Percentiles rank a stretch among this genome's conserved stretches.
phyloP scores from a whole-genome alignment of 108 stramenopile genomes.

The Skeletonema grethae region DNA sequence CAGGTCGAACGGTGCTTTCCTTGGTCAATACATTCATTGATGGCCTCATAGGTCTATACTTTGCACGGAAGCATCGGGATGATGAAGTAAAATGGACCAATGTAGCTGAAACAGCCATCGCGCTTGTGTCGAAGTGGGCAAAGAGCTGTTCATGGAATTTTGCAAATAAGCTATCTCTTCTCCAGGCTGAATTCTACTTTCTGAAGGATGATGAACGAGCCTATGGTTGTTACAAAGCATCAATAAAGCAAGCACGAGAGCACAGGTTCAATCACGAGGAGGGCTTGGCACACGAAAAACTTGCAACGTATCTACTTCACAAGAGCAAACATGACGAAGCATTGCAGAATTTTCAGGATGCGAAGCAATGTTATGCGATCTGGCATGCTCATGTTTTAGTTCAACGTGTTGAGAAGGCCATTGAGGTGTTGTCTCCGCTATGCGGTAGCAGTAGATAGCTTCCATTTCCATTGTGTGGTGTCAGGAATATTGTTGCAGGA shows the following conservation, averaged over 20 bases:
- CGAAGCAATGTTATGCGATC: conserved; percentile 44
- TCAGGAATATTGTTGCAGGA: no score
- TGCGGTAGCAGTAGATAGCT: not conserved
- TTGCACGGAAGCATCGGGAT: conserved; percentile 30
- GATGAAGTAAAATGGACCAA: conserved; percentile 36
- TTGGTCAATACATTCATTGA: conserved; percentile 45
- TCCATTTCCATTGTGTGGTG: no score
- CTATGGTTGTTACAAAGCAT: conserved; percentile 31
- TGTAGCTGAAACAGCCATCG: conserved; percentile 14
- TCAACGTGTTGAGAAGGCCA: conserved; percentile 33
- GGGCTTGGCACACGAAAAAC: conserved; percentile 54
- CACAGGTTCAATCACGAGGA: conserved; percentile 56
- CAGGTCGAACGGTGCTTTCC: conserved; percentile 9
- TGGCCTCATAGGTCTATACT: conserved; percentile 46
- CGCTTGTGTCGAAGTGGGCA: conserved; percentile 35
- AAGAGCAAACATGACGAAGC: conserved; percentile 24
- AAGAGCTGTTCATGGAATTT: conserved; percentile 55
- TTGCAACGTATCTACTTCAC: conserved; percentile 35
- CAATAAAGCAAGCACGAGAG: conserved; percentile 47
- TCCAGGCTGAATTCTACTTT: conserved; percentile 56
- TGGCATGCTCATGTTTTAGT: conserved; percentile 59
- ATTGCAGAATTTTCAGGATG: conserved; percentile 30
- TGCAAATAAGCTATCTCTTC: conserved; percentile 42
- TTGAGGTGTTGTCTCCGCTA: conserved; percentile 25
- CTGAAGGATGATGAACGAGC: conserved; percentile 41